Conservation (phyloP, 2,329 filamentous ascomycete genomes). For the Colletotrichum graminicola region DNA sequence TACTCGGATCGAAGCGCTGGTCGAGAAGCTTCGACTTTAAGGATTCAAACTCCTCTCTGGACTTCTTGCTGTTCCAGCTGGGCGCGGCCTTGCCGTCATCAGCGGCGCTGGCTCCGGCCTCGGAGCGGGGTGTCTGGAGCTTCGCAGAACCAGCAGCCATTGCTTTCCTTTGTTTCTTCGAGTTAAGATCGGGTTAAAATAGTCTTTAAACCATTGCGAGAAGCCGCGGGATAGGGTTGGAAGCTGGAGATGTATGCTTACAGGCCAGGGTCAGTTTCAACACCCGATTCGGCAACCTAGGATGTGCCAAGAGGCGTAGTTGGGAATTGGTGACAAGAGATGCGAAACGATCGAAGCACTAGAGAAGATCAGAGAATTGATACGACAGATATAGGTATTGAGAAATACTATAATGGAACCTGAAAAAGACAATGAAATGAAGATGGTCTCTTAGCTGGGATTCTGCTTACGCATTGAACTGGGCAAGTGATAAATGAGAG, state of each 20-base stretch:
- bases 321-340: background rate
- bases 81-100: conserved; percentile 47
- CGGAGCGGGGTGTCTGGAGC: conserved; percentile 36
- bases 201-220: background rate
- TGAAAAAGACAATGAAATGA: background rate
- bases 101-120: conserved; percentile 33
- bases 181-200: background rate
- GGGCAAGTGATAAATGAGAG: background rate
- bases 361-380: background rate
- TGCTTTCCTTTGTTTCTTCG: background rate
- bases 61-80: conserved; percentile 52
- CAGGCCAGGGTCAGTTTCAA: background rate
- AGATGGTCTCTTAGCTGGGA: background rate
- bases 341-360: background rate
- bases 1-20: conserved; percentile 59
- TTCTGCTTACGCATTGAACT: conserved; percentile 2
- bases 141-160: conserved; percentile 30
- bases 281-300: background rate
- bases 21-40: conserved; percentile 57
- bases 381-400: background rate
- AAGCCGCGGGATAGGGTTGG: background rate
- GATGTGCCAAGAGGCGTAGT: background rate
- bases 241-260: background rate
- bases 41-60: conserved; percentile 58
- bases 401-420: too few relatives aligned